Conservation (phyloP, 2,329 filamentous ascomycete genomes). For the Pseudogymnoascus sp. region DNA sequence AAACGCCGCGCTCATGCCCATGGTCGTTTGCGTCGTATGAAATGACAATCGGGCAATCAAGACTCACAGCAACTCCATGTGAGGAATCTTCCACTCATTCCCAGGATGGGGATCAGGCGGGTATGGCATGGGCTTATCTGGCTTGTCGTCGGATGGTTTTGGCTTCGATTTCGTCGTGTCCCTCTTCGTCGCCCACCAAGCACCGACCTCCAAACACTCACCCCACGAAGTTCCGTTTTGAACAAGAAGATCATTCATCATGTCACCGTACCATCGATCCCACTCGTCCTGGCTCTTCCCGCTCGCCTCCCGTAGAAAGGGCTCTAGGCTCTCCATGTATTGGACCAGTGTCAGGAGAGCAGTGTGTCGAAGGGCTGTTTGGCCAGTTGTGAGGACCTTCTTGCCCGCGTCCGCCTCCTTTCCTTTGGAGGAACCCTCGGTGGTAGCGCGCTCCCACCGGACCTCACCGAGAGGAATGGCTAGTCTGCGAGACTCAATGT, state of each 20-base stretch:
- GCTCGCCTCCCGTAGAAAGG: conserved; percentile 70
- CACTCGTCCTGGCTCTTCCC: conserved; percentile 87
- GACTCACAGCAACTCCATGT: conserved; percentile 6
- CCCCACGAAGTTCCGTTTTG: conserved; percentile 73
- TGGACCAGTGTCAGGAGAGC: conserved; percentile 76
- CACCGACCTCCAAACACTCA: conserved; percentile 79
- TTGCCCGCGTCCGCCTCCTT: conserved; percentile 25
- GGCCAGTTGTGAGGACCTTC: conserved; percentile 42
- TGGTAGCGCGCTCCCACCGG: conserved; percentile 75
- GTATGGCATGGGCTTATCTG: conserved; percentile 8
- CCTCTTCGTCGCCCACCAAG: conserved; percentile 78
- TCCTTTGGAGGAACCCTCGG: conserved; percentile 39
- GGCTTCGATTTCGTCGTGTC: not conserved
- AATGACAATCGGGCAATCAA: not conserved
- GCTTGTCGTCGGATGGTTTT: not conserved
- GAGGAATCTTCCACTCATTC: conserved; percentile 9
- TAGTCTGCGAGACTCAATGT: conserved; percentile 65
- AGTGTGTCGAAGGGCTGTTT: conserved; percentile 66
- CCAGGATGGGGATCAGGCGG: conserved; percentile 8
- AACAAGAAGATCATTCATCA: conserved; percentile 77
- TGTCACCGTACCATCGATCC: conserved; percentile 80
- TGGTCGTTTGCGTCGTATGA: conserved; percentile 2
- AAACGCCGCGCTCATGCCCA: not conserved
- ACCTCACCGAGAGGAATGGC: conserved; percentile 82
- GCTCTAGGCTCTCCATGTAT: conserved; percentile 78